A percentile compares a stretch with the other conserved stretches of the same genome.
phyloP scores from a whole-genome alignment of 345 rosid genomes.

The Lagerstroemia speciosa region DNA sequence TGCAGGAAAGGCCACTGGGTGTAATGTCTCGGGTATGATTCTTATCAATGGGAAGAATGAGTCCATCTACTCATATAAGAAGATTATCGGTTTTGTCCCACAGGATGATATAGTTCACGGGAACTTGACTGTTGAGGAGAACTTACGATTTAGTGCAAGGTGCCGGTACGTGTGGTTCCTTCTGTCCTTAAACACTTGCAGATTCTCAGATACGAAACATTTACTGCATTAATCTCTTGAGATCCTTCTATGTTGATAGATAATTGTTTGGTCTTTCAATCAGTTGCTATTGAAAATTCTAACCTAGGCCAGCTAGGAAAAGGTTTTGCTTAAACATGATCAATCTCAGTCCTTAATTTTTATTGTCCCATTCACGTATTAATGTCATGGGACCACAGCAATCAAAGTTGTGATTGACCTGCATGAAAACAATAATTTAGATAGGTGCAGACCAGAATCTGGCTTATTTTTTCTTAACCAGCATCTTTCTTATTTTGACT shows the following conservation, averaged over 20 bases:
- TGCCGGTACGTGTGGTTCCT: conserved; percentile 52
- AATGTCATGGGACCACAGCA: neutral
- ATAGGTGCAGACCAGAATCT: neutral
- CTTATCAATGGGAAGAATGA: conserved; percentile 73
- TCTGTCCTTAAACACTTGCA: neutral
- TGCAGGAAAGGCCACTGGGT: conserved; percentile 71
- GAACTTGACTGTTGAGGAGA: conserved; percentile 87
- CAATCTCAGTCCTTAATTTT: neutral
- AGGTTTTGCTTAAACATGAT: neutral
- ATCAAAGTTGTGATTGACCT: neutral
- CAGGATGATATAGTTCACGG: conserved; percentile 96
- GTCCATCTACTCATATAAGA: conserved; percentile 59
- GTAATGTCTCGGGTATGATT: conserved; percentile 51
- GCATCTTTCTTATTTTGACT: no score
- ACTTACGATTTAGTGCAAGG: conserved; percentile 79
- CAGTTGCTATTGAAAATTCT: neutral
- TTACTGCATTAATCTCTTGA: neutral
- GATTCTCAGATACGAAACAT: neutral
- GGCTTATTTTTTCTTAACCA: neutral
- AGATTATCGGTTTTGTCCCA: conserved; percentile 83
- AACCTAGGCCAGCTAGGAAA: neutral
- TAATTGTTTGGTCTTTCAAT: neutral
- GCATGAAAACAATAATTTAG: neutral
- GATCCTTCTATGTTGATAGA: neutral
- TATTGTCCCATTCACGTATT: neutral